Percentiles rank a stretch among this genome's conserved stretches.
phyloP scores from a whole-genome alignment of 2,329 filamentous ascomycete species.

The Phaeosphaeriaceae sp. region DNA sequence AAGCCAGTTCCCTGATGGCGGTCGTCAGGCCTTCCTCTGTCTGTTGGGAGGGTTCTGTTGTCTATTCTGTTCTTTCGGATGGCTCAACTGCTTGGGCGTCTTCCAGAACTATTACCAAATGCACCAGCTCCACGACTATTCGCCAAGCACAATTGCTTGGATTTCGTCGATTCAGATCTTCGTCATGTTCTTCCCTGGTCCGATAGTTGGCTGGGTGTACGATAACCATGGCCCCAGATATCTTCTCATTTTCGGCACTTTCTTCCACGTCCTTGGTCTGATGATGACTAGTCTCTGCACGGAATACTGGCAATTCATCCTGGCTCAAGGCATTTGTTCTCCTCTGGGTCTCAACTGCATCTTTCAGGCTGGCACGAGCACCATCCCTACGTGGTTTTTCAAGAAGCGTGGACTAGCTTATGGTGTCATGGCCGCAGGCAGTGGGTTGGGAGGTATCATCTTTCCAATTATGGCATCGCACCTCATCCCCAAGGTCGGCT shows the following conservation, averaged over 20 bases:
- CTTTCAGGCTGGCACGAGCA: slow-evolving; percentile 59
- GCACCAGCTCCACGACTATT: slow-evolving; percentile 50
- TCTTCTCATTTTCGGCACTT: slow-evolving; percentile 60
- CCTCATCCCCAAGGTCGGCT: slow-evolving; percentile 62
- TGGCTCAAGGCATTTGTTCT: slow-evolving; percentile 61
- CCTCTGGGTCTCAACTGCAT: slow-evolving; percentile 61
- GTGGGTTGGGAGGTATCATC: slow-evolving; percentile 62
- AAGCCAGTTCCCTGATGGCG: slow-evolving; percentile 47
- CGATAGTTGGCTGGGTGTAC: slow-evolving; percentile 68
- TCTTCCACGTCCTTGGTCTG: slow-evolving; percentile 66
- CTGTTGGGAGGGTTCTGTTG: slow-evolving; percentile 36
- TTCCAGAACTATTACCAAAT: slow-evolving; percentile 57
- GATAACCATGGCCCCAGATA: slow-evolving; percentile 68
- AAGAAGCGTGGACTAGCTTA: slow-evolving; percentile 57
- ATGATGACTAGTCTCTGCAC: slow-evolving; percentile 69
- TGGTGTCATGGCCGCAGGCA: slow-evolving; percentile 59
- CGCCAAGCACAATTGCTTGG: slow-evolving; percentile 54
- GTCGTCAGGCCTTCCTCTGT: slow-evolving; percentile 43
- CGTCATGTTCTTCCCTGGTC: slow-evolving; percentile 62
- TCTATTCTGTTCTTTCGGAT: slow-evolving; percentile 49
- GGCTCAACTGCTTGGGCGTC: slow-evolving; percentile 54
- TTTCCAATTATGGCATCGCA: slow-evolving; percentile 68
- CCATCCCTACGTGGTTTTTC: slow-evolving; percentile 57
- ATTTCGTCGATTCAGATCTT: slow-evolving; percentile 54
- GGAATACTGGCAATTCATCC: slow-evolving; percentile 62